Percentiles rank a stretch among this genome's conserved stretches.
Conservation (phyloP, 257 asterid genomes). For the Euphrasia confusa region DNA sequence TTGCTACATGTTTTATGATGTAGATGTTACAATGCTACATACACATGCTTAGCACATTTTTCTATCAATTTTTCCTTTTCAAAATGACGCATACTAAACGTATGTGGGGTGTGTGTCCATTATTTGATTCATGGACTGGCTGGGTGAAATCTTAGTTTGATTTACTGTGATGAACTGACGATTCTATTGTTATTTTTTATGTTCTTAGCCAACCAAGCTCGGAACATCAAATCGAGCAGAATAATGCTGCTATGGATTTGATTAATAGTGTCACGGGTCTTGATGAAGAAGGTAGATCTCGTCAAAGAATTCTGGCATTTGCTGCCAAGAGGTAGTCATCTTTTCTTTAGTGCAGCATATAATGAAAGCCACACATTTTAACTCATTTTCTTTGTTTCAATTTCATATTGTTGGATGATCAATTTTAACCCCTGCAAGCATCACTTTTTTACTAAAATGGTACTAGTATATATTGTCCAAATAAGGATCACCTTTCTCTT, state of each 20-base stretch:
- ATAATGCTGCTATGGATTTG: conserved; percentile 91
- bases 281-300: conserved; percentile 96
- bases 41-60: neutral
- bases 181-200: conserved; percentile 18
- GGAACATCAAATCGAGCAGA: conserved; percentile 61
- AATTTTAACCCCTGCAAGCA: conserved; percentile 10
- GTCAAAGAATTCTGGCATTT: conserved; percentile 88
- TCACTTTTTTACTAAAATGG: conserved; percentile 19
- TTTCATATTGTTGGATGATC: neutral
- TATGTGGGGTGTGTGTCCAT: conserved; percentile 6
- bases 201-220: conserved; percentile 53
- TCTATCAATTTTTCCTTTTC: neutral
- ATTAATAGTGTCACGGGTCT: conserved; percentile 81
- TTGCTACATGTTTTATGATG: conserved; percentile 3
- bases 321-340: conserved; percentile 86
- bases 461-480: neutral
- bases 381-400: conserved; percentile 5
- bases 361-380: conserved; percentile 13
- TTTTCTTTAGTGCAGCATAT: conserved; percentile 22
- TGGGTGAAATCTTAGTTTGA: conserved; percentile 4
- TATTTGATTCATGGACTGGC: conserved; percentile 15
- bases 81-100: too few relatives aligned
- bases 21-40: conserved; percentile 4
- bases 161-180: conserved; percentile 15
- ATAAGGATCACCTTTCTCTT: neutral